phyloP scores from a whole-genome alignment of 2,329 filamentous ascomycete species.

The Talaromyces piceae region DNA sequence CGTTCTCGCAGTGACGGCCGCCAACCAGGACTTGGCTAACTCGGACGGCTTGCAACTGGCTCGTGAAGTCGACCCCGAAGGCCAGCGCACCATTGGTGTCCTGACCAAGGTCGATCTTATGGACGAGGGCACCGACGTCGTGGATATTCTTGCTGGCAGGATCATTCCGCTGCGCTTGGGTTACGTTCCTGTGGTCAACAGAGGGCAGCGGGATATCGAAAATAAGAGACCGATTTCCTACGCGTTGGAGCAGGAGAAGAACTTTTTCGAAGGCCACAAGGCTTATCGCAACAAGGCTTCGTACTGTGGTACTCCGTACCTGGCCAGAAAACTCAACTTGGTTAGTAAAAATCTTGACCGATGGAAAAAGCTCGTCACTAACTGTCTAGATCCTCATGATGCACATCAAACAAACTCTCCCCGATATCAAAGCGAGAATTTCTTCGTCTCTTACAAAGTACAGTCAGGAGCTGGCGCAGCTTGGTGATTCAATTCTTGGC shows the following conservation, averaged over 20 bases:
- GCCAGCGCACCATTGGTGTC: constrained; percentile 95
- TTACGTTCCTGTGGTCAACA: constrained; percentile 96
- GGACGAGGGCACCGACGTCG: constrained; percentile 97
- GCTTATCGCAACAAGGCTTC: constrained; percentile 97
- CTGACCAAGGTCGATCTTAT: constrained; percentile 98
- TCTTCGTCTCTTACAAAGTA: constrained; percentile 93
- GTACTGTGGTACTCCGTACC: constrained; percentile 95
- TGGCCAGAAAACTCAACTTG: constrained; percentile 92
- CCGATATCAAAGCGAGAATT: constrained; percentile 96
- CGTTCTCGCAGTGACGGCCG: constrained; percentile 89
- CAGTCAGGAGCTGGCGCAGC: constrained; percentile 65
- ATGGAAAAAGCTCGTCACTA: background rate
- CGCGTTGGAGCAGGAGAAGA: constrained; percentile 87
- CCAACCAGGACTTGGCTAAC: constrained; percentile 97
- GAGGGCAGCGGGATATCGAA: constrained; percentile 96
- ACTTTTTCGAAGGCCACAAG: constrained; percentile 97
- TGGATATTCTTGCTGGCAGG: constrained; percentile 94
- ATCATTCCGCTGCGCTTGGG: constrained; percentile 92
- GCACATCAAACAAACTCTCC: constrained; percentile 99
- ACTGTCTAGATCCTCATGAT: constrained; percentile 83
- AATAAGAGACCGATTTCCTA: constrained; percentile 92
- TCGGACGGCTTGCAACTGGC: constrained; percentile 96
- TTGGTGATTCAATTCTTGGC: constrained; percentile 91
- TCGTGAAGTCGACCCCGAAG: constrained; percentile 92
- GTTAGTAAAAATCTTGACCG: constrained; percentile 29